Evolutionary conservation across 352 stramenopile species (phyloP).

Genomic region (Phytophthora capsici): DNA sequence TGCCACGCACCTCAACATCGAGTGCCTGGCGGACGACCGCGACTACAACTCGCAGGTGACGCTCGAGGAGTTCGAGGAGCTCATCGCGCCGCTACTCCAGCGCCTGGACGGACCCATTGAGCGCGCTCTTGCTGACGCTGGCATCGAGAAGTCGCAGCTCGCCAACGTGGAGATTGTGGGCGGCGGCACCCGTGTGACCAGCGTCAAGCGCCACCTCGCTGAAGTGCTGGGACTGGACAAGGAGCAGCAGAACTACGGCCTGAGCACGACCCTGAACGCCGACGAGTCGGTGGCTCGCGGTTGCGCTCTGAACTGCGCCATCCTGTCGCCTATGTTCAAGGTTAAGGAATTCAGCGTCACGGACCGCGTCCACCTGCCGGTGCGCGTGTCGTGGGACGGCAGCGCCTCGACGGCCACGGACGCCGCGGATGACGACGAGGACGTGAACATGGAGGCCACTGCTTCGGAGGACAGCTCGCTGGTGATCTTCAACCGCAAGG

Average conservation of each 20-base stretch:
- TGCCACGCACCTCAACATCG: constrained; percentile 96
- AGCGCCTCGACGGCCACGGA: constrained; percentile 53
- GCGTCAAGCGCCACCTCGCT: constrained; percentile 94
- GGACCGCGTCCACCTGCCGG: constrained; percentile 91
- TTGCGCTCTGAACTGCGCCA: constrained; percentile 98
- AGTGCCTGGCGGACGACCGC: constrained; percentile 98
- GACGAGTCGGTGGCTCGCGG: constrained; percentile 98
- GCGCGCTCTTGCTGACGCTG: constrained; percentile 86
- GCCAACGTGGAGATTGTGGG: constrained; percentile 96
- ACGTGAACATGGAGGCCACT: constrained; percentile 78
- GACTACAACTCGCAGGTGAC: constrained; percentile 97
- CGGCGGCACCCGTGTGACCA: constrained; percentile 95
- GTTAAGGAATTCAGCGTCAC: constrained; percentile 92
- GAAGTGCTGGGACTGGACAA: constrained; percentile 93
- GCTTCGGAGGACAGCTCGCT: constrained; percentile 78
- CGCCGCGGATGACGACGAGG: constrained; percentile 80
- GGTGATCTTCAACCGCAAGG: constrained; percentile 95
- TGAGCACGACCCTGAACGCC: constrained; percentile 99
- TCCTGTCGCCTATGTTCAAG: constrained; percentile 98
- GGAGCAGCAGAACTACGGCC: constrained; percentile 94
- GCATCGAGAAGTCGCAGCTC: constrained; percentile 92
- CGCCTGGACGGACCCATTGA: constrained; percentile 89
- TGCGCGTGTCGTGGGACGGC: constrained; percentile 95
- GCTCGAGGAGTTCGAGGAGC: constrained; percentile 95
- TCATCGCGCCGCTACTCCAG: constrained; percentile 91